Evolutionary conservation across 495 filamentous ascomycete genomes (phyloP).

Genomic region (Hypoxylon rickii): DNA sequence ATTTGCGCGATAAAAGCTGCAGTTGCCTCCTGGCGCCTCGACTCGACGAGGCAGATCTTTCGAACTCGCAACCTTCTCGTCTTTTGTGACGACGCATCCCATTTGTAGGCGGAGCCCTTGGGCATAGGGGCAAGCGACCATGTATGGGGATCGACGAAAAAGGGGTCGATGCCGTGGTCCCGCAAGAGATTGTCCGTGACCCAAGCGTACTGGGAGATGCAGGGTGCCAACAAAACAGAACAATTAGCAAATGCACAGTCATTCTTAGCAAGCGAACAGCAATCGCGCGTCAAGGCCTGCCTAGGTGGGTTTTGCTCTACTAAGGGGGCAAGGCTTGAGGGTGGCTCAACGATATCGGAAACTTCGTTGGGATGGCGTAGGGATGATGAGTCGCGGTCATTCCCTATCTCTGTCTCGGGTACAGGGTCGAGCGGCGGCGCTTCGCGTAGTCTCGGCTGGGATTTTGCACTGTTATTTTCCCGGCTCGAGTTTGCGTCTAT

Average conservation of each 20-base stretch:
- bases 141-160: slow-evolving; percentile 37
- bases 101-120: slow-evolving; percentile 7
- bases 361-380: not conserved
- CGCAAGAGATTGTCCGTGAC: slow-evolving; percentile 50
- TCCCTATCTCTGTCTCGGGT: not conserved
- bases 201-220: slow-evolving; percentile 46
- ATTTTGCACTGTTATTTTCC: not conserved
- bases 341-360: no score
- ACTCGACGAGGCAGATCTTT: slow-evolving; percentile 54
- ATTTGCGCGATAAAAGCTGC: slow-evolving; percentile 44
- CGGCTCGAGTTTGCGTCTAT: slow-evolving; percentile 22
- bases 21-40: slow-evolving; percentile 43
- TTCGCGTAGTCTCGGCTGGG: not conserved
- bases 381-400: not conserved
- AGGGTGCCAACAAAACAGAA: slow-evolving; percentile 52
- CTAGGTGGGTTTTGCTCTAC: not conserved
- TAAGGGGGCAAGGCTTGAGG: not conserved
- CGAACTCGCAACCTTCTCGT: slow-evolving; percentile 33
- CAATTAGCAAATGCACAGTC: slow-evolving; percentile 43
- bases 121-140: slow-evolving; percentile 34
- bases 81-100: slow-evolving; percentile 39
- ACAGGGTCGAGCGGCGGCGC: not conserved
- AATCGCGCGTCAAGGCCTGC: not conserved
- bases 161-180: slow-evolving; percentile 43
- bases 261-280: slow-evolving; percentile 19